phyloP scores from a whole-genome alignment of 768 basidiomycete species.

The Lactarius tabidus region DNA sequence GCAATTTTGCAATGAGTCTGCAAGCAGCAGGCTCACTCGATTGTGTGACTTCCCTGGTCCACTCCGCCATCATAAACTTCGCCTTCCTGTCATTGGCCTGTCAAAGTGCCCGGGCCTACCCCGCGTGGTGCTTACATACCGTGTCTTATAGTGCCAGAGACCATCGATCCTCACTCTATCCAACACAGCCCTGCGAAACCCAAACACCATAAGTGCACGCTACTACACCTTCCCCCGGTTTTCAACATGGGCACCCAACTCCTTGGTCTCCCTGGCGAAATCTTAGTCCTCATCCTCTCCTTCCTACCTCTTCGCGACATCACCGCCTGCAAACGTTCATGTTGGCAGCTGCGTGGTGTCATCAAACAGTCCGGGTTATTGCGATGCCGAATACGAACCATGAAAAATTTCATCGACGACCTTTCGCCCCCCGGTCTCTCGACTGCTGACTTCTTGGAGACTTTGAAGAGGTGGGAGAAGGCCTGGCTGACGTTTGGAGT shows the following conservation, averaged over 20 bases:
- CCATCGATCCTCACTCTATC: not conserved
- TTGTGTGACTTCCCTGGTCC: not conserved
- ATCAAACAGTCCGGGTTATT: conserved; percentile 7
- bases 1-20: not conserved
- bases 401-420: conserved; percentile 5
- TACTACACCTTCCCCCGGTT: not conserved
- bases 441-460: not conserved
- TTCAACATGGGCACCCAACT: conserved; percentile 1
- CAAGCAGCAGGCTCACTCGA: not conserved
- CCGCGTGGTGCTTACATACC: conserved; percentile 1
- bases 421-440: conserved; percentile 5
- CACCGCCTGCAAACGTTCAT: conserved; percentile 8
- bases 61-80: not conserved
- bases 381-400: not conserved
- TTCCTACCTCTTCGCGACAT: conserved; percentile 3
- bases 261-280: conserved; percentile 11
- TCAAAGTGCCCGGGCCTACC: not conserved
- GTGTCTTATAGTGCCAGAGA: not conserved
- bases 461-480: conserved; percentile 6
- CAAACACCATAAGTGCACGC: not conserved
- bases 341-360: conserved; percentile 3
- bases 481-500: conserved; percentile 4
- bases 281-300: conserved; percentile 7
- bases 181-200: not conserved
- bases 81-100: not conserved